Conservation (phyloP, 768 basidiomycete species). For the Russula brevipes region DNA sequence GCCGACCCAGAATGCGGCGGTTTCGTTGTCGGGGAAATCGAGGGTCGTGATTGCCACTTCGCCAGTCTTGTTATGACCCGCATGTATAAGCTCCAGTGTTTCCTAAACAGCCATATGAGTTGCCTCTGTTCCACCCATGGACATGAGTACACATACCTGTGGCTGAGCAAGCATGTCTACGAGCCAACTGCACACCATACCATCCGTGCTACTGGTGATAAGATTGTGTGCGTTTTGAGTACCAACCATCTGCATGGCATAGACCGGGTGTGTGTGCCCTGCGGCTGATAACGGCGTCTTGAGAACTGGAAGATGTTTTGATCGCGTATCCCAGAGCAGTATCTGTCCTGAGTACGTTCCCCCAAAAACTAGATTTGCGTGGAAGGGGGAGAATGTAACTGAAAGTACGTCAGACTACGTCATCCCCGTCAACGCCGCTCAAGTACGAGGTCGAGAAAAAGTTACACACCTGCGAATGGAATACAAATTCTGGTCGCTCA, state of each 20-base stretch:
- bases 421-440: slow-evolving; percentile 20
- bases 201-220: slow-evolving; percentile 95
- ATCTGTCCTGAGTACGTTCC: slow-evolving; percentile 99
- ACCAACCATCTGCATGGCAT: slow-evolving; percentile 97
- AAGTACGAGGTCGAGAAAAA: background rate
- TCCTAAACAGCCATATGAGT: slow-evolving; percentile 48
- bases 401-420: slow-evolving; percentile 88
- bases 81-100: slow-evolving; percentile 84
- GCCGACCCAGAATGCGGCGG: slow-evolving; percentile 94
- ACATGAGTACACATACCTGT: slow-evolving; percentile 50
- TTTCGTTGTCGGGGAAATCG: slow-evolving; percentile 95
- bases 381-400: slow-evolving; percentile 95
- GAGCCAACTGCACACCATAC: slow-evolving; percentile 94
- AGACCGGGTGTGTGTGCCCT: slow-evolving; percentile 97
- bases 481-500: slow-evolving; percentile 95
- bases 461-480: slow-evolving; percentile 85
- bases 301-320: slow-evolving; percentile 90
- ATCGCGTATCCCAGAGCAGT: slow-evolving; percentile 95
- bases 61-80: slow-evolving; percentile 92
- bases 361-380: slow-evolving; percentile 94
- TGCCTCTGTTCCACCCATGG: background rate
- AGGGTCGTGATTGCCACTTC: slow-evolving; percentile 93
- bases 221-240: slow-evolving; percentile 98
- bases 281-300: slow-evolving; percentile 95
- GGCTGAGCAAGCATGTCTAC: slow-evolving; percentile 99